Evolutionary conservation across 139 green algal species (phyloP).

Genomic region (Tetradesmus lagerheimii): DNA sequence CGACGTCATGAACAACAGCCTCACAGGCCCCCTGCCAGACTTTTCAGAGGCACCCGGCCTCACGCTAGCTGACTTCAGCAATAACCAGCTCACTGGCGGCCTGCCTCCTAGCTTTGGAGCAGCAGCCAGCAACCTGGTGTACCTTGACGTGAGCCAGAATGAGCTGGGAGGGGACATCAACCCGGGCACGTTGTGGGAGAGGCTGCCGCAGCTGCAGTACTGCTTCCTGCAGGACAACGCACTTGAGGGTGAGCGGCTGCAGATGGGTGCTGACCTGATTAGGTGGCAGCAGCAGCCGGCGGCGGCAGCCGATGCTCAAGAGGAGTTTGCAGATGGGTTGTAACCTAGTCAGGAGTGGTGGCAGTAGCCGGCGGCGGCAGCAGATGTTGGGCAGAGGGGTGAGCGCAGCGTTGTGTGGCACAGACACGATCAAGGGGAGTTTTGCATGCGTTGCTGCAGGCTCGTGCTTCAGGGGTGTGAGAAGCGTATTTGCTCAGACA

Average conservation of each 20-base stretch:
- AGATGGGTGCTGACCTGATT: neutral
- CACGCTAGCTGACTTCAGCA: neutral
- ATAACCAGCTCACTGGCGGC: conserved; percentile 3
- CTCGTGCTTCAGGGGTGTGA: no score
- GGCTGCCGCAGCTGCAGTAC: conserved; percentile 15
- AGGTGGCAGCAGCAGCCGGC: neutral
- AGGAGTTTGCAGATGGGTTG: no score
- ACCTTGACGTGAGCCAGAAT: conserved; percentile 17
- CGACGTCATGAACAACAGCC: conserved; percentile 38
- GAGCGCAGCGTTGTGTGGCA: no score
- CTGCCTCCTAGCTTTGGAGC: conserved; percentile 41
- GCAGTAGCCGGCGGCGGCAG: no score
- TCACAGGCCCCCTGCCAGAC: conserved; percentile 35
- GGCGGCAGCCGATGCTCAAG: no score
- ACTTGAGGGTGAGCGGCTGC: conserved; percentile 5
- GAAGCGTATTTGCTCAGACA: no score
- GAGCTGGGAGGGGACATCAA: neutral
- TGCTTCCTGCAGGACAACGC: neutral
- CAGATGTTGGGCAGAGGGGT: no score
- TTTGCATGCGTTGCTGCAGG: no score
- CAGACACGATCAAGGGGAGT: no score
- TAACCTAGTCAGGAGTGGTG: no score
- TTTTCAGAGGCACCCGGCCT: neutral
- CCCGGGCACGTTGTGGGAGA: neutral
- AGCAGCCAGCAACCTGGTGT: conserved; percentile 4